phyloP scores from a whole-genome alignment of 208 protist species.

The Trypanosomatidae sp. region DNA sequence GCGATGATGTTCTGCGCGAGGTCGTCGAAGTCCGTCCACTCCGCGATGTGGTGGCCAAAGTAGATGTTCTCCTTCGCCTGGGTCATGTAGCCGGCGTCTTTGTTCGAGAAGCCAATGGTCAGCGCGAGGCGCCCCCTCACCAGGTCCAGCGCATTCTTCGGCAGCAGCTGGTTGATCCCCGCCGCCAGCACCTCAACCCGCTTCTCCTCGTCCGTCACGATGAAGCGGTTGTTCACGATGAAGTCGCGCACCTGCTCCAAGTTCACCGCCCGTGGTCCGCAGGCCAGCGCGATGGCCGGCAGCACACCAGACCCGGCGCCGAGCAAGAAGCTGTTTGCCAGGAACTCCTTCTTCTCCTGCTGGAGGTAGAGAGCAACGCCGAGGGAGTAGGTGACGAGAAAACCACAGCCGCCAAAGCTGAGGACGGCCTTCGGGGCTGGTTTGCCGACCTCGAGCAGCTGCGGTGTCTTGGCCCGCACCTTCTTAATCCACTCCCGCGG shows the following conservation, averaged over 20 bases:
- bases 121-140: constrained; percentile 75
- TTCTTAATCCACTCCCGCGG: constrained; percentile 70
- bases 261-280: constrained; percentile 61
- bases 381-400: constrained; percentile 85
- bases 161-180: constrained; percentile 77
- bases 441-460: constrained; percentile 83
- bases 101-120: constrained; percentile 90
- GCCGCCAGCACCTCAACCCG: constrained; percentile 64
- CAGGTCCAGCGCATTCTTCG: constrained; percentile 67
- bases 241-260: constrained; percentile 82
- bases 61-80: constrained; percentile 81
- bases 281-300: constrained; percentile 80
- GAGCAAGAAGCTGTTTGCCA: constrained; percentile 74
- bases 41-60: constrained; percentile 88
- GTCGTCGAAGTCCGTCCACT: constrained; percentile 77
- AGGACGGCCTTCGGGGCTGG: constrained; percentile 77
- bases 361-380: constrained; percentile 88
- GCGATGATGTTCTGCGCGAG: constrained; percentile 83
- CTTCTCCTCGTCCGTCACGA: constrained; percentile 75
- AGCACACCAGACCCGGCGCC: constrained; percentile 82
- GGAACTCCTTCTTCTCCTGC: constrained; percentile 78
- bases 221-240: constrained; percentile 77
- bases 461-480: constrained; percentile 80
- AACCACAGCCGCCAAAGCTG: constrained; percentile 85
- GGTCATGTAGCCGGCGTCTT: constrained; percentile 79